Percentiles rank a stretch among this genome's conserved stretches.
Evolutionary conservation across 1,284 basidiomycete genomes (phyloP).

Genomic region (Takashimella koratensis): DNA sequence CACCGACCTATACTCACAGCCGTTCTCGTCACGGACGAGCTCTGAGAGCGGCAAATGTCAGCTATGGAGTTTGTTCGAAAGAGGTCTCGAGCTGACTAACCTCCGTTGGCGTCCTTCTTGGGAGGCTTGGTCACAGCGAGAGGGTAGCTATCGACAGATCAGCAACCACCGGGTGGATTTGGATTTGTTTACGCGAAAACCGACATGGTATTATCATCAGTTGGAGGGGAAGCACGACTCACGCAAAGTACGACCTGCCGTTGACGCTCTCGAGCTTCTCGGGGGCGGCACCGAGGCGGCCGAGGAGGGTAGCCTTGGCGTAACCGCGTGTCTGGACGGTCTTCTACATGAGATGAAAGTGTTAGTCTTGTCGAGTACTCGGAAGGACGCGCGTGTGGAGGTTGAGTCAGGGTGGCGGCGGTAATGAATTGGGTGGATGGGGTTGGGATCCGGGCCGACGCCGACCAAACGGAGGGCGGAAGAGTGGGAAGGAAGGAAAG

Average conservation of each 20-base stretch:
- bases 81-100: constrained; percentile 17
- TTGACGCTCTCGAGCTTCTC: constrained; percentile 22
- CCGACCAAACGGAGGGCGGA: too few species aligned
- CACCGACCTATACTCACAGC: constrained; percentile 25
- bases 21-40: constrained; percentile 24
- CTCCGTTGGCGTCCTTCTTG: constrained; percentile 33
- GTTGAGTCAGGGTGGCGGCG: too few species aligned
- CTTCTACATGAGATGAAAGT: constrained; percentile 4
- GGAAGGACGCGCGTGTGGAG: neutral
- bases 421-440: too few species aligned
- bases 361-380: too few species aligned
- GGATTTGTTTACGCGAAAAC: neutral
- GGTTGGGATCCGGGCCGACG: too few species aligned
- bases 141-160: constrained; percentile 20
- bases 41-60: too few species aligned
- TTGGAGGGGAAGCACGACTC: constrained; percentile 1
- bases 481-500: too few species aligned
- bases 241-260: constrained; percentile 34
- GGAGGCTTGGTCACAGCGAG: constrained; percentile 31
- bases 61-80: neutral
- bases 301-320: constrained; percentile 38
- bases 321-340: constrained; percentile 14
- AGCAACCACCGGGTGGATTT: neutral
- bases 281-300: constrained; percentile 37
- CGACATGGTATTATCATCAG: too few species aligned